Evolutionary conservation across 2,329 filamentous ascomycete genomes (phyloP).

Genomic region (Cadophora sp.): DNA sequence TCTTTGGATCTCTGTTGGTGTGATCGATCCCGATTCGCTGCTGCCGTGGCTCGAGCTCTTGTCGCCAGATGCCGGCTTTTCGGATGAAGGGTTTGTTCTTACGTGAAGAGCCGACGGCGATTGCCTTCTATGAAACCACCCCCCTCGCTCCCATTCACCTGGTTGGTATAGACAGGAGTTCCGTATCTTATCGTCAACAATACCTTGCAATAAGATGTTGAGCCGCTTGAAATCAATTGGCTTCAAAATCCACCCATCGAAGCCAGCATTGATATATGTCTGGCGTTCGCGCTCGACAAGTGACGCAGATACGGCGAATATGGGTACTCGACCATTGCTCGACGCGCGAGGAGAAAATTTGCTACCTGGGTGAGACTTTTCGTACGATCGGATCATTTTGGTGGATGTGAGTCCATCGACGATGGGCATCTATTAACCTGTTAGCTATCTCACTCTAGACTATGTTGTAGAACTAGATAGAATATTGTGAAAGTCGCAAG

Average conservation of each 20-base stretch:
- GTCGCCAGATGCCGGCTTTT: conserved; percentile 15
- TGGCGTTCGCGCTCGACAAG: conserved; percentile 73
- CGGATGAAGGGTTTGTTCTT: conserved; percentile 24
- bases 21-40: conserved; percentile 33
- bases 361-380: conserved; percentile 58
- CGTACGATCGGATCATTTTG: conserved; percentile 80
- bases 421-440: conserved; percentile 79
- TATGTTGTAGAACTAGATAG: background rate
- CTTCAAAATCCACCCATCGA: conserved; percentile 91
- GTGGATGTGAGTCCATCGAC: conserved; percentile 84
- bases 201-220: conserved; percentile 71
- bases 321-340: conserved; percentile 72
- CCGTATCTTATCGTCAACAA: conserved; percentile 65
- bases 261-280: conserved; percentile 77
- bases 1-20: conserved; percentile 15
- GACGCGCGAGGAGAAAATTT: conserved; percentile 64
- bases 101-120: conserved; percentile 20
- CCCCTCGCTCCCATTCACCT: conserved; percentile 83
- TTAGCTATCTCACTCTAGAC: background rate
- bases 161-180: conserved; percentile 69
- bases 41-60: conserved; percentile 19
- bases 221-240: conserved; percentile 83
- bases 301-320: conserved; percentile 88
- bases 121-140: conserved; percentile 68
- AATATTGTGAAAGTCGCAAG: conserved; percentile 15